Conservation (phyloP, 306 rosid genomes). For the Cucurbita maxima region DNA sequence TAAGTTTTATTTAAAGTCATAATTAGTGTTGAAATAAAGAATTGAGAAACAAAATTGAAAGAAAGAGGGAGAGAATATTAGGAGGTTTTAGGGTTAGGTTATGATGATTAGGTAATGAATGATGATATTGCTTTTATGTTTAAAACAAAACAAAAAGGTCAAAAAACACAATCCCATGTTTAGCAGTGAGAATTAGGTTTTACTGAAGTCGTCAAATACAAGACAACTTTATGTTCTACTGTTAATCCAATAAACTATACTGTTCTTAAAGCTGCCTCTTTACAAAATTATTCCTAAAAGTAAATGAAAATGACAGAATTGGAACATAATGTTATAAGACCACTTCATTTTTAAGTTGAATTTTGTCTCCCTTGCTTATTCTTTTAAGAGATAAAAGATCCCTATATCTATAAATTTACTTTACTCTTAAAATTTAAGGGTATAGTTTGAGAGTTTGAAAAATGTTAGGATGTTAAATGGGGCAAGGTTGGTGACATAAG, state of each 20-base stretch:
- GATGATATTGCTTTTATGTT: not conserved
- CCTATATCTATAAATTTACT: not conserved
- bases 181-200: not conserved
- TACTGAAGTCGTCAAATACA: not conserved
- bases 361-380: not conserved
- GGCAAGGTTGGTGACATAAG: not conserved
- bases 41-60: not conserved
- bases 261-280: not conserved
- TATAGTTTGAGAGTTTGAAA: too few species aligned
- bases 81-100: too few species aligned
- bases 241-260: not conserved
- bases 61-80: not conserved
- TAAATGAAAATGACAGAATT: slow-evolving; percentile 4
- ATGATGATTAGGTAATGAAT: not conserved
- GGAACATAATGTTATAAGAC: not conserved
- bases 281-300: not conserved
- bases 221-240: not conserved
- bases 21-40: too few species aligned
- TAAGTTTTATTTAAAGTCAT: too few species aligned
- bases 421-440: too few species aligned
- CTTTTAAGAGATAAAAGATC: not conserved
- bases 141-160: not conserved
- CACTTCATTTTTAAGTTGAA: not conserved
- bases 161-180: not conserved
- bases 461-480: not conserved